Percentiles rank a stretch among this genome's conserved stretches.
phyloP scores from a whole-genome alignment of 2,329 filamentous ascomycete species.

The Aspergillus sp. region DNA sequence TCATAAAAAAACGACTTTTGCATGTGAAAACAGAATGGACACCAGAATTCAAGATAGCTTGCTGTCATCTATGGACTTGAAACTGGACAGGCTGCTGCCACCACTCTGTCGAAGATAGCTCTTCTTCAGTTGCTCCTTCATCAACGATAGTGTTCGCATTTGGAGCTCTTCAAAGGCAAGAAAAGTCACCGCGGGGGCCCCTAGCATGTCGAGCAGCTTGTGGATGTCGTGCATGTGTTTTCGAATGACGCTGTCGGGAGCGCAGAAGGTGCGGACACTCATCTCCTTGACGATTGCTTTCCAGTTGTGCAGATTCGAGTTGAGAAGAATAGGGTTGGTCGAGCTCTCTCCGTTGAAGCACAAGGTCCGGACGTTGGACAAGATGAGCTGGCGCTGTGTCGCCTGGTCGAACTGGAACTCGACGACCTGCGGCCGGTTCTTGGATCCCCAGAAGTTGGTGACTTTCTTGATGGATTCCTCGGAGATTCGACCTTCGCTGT shows the following conservation, averaged over 20 bases:
- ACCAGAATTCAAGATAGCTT: no score
- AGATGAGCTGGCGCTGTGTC: constrained; percentile 46
- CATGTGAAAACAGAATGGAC: no score
- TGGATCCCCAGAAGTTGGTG: constrained; percentile 38
- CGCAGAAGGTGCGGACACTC: constrained; percentile 47
- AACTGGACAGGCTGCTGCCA: constrained; percentile 1
- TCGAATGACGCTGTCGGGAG: constrained; percentile 44
- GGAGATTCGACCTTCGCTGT: constrained; percentile 34
- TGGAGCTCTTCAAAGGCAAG: constrained; percentile 35
- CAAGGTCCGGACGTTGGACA: constrained; percentile 41
- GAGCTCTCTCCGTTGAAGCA: constrained; percentile 42
- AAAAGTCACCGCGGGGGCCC: constrained; percentile 35
- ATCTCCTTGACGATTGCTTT: constrained; percentile 43
- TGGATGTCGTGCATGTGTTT: constrained; percentile 47
- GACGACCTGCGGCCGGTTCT: constrained; percentile 44
- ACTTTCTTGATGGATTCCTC: constrained; percentile 35
- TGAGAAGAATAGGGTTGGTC: constrained; percentile 33
- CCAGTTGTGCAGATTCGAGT: constrained; percentile 48
- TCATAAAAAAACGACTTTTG: no score
- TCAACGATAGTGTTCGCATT: constrained; percentile 25
- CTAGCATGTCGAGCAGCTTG: constrained; percentile 47
- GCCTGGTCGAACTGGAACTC: constrained; percentile 51
- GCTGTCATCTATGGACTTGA: no score
- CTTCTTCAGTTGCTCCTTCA: constrained; percentile 26
- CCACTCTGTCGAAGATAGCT: constrained; percentile 9